Evolutionary conservation across 371 early-diverging fungal species (phyloP), one percentile per base, ranked within the genome.

Genomic region (Mucor indicus): DNA sequence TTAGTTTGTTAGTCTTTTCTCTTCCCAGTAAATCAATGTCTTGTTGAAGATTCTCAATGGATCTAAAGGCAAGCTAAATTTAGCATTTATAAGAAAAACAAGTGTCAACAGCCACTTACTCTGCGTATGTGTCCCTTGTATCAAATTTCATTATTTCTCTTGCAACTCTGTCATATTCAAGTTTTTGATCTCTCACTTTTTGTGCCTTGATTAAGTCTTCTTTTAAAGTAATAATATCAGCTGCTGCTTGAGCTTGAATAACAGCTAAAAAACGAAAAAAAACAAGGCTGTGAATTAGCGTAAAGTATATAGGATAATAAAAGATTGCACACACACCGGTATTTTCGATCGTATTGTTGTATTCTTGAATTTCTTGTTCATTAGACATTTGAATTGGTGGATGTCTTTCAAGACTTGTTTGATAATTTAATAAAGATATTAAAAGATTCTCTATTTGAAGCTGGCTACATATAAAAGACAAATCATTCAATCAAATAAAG

Each of bases 81-180:
- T 33, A n/a, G 9, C n/a, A 9, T 12, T 20, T 19, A 10, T 31
- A 19, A 19, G 21, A 3, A 43, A 15, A 29, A 16, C 17, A 33
- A 12, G 7, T 36, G 9, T 4, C 15, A 38, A 29, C 13, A n/a
- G 17, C 21, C 8, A 60, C 69, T 55, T 63, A 83, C 83, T 71
- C 58, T 36, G 51, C 45, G 33, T 74, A 79, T 19, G 64, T 59
- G 13, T 72, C 66, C 19, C 84, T 53, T 5, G 74, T 60, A 16
- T 77, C 56, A 13, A 64, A 52, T 45, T 67, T 65, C 55, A 70
- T 70, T 32, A 81, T 77, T 11, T 78, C 75, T 27, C 64, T 53
- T 9, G 84, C 82, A 5, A 80, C 64, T 21, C 51, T 64, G 51
- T 84, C 82, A 45, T 84, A 84, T 53, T 79, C 70, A 15, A 77